These are phyloP conservation scores for Microbotryum intermedium DNA, from an alignment of 1,284 basidiomycete genomes.

Conservation along the genomic window DNA sequence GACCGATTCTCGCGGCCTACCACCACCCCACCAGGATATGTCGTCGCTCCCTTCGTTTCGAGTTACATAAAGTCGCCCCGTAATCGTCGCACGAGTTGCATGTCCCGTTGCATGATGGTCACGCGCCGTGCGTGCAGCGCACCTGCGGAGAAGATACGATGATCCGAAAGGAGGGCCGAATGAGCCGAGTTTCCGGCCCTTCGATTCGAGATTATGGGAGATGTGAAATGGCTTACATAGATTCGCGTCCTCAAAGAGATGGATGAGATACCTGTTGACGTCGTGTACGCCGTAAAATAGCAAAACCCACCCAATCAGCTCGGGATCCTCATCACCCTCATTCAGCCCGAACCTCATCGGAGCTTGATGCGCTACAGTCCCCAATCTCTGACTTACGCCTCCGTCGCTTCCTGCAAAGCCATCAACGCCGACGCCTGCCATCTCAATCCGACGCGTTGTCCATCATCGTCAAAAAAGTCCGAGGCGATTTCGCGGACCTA, in stretches of 20 bases:
- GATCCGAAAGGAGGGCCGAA: background rate
- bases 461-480: constrained; percentile 43
- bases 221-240: constrained; percentile 46
- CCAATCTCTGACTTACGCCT: constrained; percentile 54
- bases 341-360: background rate
- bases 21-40: too few relatives aligned
- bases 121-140: constrained; percentile 98
- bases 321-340: background rate
- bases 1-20: too few relatives aligned
- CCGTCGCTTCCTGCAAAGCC: constrained; percentile 88
- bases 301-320: background rate
- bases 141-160: constrained; percentile 48
- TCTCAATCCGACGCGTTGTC: constrained; percentile 54
- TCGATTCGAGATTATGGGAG: background rate
- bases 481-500: constrained; percentile 86
- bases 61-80: constrained; percentile 52
- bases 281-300: background rate
- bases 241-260: constrained; percentile 86
- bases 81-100: constrained; percentile 89
- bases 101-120: constrained; percentile 95
- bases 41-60: constrained; percentile 2
- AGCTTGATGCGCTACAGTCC: background rate
- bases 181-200: background rate
- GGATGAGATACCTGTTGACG: constrained; percentile 52
- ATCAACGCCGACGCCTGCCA: constrained; percentile 88